Percentiles rank a stretch among this genome's conserved stretches.
phyloP scores from a whole-genome alignment of 441 rosid species.

The Brassica balearica region DNA sequence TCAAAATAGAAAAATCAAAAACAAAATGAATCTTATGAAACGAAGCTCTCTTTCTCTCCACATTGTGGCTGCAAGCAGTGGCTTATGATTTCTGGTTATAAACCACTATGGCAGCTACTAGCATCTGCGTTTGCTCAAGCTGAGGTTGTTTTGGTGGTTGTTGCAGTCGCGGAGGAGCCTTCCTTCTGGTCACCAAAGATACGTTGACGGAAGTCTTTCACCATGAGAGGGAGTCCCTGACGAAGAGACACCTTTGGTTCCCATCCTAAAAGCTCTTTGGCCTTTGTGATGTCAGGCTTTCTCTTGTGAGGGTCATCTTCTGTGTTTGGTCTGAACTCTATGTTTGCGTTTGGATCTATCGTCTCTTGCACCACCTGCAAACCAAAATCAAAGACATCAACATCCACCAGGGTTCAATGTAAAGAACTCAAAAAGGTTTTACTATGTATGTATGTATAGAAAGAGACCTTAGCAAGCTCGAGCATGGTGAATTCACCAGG shows the following conservation, averaged over 20 bases:
- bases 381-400: conserved; percentile 10
- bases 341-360: conserved; percentile 75
- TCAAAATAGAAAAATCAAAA: conserved; percentile 23
- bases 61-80: conserved; percentile 9
- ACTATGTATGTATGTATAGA: too few relatives aligned
- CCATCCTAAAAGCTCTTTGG: conserved; percentile 75
- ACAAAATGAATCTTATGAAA: conserved; percentile 23
- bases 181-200: conserved; percentile 65
- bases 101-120: conserved; percentile 5
- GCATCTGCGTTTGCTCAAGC: conserved; percentile 35
- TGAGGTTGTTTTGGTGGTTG: conserved; percentile 36
- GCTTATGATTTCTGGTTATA: not conserved
- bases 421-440: too few relatives aligned
- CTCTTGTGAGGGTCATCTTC: conserved; percentile 88
- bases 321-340: conserved; percentile 83
- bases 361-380: conserved; percentile 75
- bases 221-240: conserved; percentile 82
- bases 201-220: conserved; percentile 71
- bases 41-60: not conserved
- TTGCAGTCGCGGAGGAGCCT: conserved; percentile 29
- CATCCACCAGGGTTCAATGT: not conserved
- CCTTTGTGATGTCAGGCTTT: conserved; percentile 79
- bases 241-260: conserved; percentile 74
- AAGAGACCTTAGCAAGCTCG: conserved; percentile 58
- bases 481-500: conserved; percentile 99